These are phyloP conservation scores for Sporothrix humicola DNA, from an alignment of 2,329 filamentous ascomycete species.

Conservation along the genomic window DNA sequence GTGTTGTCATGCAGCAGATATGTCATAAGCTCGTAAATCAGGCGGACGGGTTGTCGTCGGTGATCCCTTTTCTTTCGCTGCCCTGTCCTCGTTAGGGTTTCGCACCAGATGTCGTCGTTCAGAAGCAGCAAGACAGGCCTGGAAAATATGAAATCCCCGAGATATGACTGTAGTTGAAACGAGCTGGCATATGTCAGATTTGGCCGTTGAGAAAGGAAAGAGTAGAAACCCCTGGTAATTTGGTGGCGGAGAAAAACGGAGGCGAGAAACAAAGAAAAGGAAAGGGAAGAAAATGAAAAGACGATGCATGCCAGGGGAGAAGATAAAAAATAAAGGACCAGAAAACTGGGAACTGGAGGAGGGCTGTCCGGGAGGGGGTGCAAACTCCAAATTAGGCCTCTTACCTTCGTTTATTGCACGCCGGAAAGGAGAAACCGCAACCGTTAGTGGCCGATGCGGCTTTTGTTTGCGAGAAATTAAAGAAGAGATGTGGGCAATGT, in stretches of 20 bases:
- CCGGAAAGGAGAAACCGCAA: not conserved
- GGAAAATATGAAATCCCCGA: not conserved
- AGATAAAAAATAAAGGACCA: not conserved
- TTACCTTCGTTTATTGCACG: slow-evolving; percentile 27
- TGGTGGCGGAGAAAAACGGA: slow-evolving; percentile 3
- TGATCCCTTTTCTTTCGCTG: not conserved
- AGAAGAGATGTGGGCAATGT: not conserved
- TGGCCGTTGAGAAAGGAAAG: not conserved
- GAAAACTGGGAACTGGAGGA: not conserved
- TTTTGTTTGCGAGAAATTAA: slow-evolving; percentile 5
- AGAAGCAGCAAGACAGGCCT: not conserved
- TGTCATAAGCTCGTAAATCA: slow-evolving; percentile 32
- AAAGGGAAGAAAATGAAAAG: not conserved
- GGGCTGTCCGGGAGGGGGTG: not conserved
- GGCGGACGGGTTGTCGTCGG: not conserved
- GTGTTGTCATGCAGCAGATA: slow-evolving; percentile 30
- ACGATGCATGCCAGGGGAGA: slow-evolving; percentile 5
- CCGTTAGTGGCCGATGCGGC: slow-evolving; percentile 1
- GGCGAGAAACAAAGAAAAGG: not conserved
- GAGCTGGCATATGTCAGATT: not conserved
- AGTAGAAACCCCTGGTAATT: not conserved
- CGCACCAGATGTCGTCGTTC: not conserved
- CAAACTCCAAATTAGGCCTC: not conserved
- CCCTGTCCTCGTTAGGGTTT: not conserved
- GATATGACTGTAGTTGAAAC: slow-evolving; percentile 19